phyloP scores from a whole-genome alignment of 225 moss, liverwort and hornwort species.

The Takakia lepidozioides region DNA sequence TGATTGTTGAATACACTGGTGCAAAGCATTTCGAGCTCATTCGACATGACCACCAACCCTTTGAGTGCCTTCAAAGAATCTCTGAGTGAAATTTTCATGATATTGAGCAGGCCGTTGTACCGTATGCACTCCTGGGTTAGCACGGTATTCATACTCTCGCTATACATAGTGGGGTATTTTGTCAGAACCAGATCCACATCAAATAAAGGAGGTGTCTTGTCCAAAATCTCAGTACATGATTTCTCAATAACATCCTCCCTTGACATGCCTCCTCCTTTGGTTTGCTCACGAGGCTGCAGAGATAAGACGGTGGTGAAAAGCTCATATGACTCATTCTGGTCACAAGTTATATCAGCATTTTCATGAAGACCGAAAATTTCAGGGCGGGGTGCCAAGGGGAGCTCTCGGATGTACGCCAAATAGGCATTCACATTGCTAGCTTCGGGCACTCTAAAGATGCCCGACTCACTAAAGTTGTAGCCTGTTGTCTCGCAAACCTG shows the following conservation, averaged over 20 bases:
- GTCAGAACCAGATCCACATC: constrained; percentile 50
- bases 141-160: constrained; percentile 84
- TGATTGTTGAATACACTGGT: constrained; percentile 63
- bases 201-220: constrained; percentile 31
- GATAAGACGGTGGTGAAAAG: constrained; percentile 59
- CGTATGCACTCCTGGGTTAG: constrained; percentile 82
- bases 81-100: constrained; percentile 57
- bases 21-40: constrained; percentile 78
- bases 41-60: constrained; percentile 86
- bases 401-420: constrained; percentile 53
- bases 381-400: constrained; percentile 64
- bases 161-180: constrained; percentile 84
- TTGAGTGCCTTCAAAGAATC: constrained; percentile 83
- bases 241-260: constrained; percentile 67
- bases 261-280: constrained; percentile 48
- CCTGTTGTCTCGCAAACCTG: constrained; percentile 52
- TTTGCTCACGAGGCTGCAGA: constrained; percentile 67
- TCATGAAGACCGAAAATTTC: constrained; percentile 93
- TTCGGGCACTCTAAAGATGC: constrained; percentile 55
- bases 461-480: constrained; percentile 65
- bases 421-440: constrained; percentile 55
- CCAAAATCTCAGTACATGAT: constrained; percentile 52
- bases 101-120: constrained; percentile 59
- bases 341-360: constrained; percentile 89
- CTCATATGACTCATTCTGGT: constrained; percentile 82